Conservation (phyloP, 371 early-diverging fungal species). For the Mortierella sp. region DNA sequence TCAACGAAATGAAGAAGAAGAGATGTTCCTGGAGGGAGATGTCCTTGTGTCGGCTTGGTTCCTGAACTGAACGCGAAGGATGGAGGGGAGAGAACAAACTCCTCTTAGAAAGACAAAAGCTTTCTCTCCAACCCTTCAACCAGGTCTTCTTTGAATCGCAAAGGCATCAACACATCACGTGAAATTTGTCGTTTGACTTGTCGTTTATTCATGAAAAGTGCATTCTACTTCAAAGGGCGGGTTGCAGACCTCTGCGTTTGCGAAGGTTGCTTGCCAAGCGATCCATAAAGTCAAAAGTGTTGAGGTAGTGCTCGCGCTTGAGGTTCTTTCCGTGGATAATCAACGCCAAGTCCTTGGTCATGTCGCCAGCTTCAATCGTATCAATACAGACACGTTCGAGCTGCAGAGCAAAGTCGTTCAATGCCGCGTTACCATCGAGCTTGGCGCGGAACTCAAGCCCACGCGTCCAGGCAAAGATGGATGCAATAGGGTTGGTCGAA, state of each 20-base stretch:
- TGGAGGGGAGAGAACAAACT: background rate
- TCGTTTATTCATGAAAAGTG: background rate
- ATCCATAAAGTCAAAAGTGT: slow-evolving; percentile 84
- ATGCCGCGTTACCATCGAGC: slow-evolving; percentile 82
- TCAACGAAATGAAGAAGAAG: background rate
- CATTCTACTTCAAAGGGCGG: slow-evolving; percentile 17
- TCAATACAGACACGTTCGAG: slow-evolving; percentile 90
- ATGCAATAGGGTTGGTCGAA: slow-evolving; percentile 96
- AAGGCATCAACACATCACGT: background rate
- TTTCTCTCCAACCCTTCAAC: background rate
- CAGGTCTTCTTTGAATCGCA: background rate
- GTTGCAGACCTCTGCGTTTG: slow-evolving; percentile 53
- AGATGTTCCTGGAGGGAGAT: background rate
- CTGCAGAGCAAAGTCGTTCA: slow-evolving; percentile 75
- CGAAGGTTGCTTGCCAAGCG: slow-evolving; percentile 77
- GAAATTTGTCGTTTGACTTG: background rate
- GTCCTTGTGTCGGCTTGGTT: background rate
- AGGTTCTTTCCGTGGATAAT: slow-evolving; percentile 85
- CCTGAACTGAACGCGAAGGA: background rate
- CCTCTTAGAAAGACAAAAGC: background rate
- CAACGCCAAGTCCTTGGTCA: slow-evolving; percentile 97
- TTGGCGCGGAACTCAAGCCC: slow-evolving; percentile 93
- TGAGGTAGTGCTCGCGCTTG: slow-evolving; percentile 80
- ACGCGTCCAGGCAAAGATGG: slow-evolving; percentile 96
- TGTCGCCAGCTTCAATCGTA: slow-evolving; percentile 83